phyloP scores from a whole-genome alignment of 495 filamentous ascomycete genomes.

The Penicillium macrosclerotiorum region DNA sequence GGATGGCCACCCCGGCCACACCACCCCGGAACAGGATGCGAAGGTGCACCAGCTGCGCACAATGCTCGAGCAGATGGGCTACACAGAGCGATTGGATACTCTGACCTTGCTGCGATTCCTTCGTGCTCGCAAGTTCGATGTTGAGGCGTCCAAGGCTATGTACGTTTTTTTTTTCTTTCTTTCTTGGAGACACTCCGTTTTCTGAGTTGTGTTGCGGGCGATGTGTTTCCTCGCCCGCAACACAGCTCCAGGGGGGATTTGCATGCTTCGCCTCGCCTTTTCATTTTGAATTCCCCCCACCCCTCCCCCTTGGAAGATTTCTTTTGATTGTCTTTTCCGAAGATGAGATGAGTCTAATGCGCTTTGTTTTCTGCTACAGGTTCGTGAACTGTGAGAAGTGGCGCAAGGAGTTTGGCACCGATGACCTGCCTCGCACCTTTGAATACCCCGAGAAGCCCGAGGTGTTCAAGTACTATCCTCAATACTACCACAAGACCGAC shows the following conservation, averaged over 20 bases:
- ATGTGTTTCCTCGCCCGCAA: too few species aligned
- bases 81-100: slow-evolving; percentile 84
- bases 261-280: not conserved
- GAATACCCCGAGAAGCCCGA: slow-evolving; percentile 84
- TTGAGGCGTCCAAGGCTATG: slow-evolving; percentile 81
- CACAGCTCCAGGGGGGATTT: not conserved
- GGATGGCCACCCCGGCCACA: slow-evolving; percentile 83
- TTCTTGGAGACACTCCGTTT: not conserved
- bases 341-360: not conserved
- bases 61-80: slow-evolving; percentile 80
- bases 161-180: slow-evolving; percentile 34
- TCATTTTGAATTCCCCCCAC: not conserved
- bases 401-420: slow-evolving; percentile 83
- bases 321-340: not conserved
- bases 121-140: slow-evolving; percentile 91
- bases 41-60: slow-evolving; percentile 80
- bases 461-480: slow-evolving; percentile 91
- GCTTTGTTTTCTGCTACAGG: slow-evolving; percentile 51
- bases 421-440: slow-evolving; percentile 76
- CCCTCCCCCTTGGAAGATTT: not conserved
- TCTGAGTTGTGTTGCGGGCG: too few species aligned
- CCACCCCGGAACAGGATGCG: slow-evolving; percentile 85
- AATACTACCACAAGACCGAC: slow-evolving; percentile 99
- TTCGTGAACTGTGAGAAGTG: slow-evolving; percentile 89
- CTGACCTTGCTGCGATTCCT: slow-evolving; percentile 88